A percentile compares a stretch with the other conserved stretches of the same genome.
These are phyloP conservation scores for Sporothrix humicola DNA, from an alignment of 2,329 filamentous ascomycete genomes.

Conservation along the genomic window DNA sequence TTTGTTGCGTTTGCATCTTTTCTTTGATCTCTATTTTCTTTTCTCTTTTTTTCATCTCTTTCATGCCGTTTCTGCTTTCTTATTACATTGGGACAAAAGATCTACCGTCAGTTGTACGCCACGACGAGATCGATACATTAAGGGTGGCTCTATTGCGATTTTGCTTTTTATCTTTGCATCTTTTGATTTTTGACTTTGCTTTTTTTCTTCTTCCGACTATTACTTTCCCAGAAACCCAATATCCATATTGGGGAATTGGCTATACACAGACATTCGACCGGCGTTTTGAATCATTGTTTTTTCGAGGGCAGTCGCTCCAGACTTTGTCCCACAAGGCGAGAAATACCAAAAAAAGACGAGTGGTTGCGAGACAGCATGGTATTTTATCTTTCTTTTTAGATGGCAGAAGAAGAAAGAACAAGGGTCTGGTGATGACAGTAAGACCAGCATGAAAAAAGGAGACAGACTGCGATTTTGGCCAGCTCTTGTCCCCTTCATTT, in stretches of 20 bases:
- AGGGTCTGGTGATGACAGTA: not conserved
- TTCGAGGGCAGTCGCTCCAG: not conserved
- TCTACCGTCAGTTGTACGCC: not conserved
- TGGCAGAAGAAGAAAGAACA: not conserved
- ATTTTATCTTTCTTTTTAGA: not conserved
- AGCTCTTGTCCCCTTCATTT: not conserved
- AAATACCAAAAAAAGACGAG: constrained; percentile 17
- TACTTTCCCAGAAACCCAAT: constrained; percentile 14
- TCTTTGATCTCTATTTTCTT: constrained; percentile 4
- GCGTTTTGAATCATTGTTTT: constrained; percentile 13
- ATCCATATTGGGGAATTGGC: constrained; percentile 12
- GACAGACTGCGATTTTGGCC: not conserved
- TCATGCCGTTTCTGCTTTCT: constrained; percentile 19
- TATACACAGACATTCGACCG: constrained; percentile 29
- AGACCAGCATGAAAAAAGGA: not conserved
- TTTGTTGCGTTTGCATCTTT: constrained; percentile 14
- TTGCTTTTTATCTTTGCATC: constrained; percentile 1
- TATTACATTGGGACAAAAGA: constrained; percentile 12
- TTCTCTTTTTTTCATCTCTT: not conserved
- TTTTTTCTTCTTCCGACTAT: constrained; percentile 6
- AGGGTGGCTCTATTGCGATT: constrained; percentile 18
- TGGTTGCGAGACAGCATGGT: not conserved
- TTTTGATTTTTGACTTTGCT: constrained; percentile 26
- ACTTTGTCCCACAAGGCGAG: not conserved
- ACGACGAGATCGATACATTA: constrained; percentile 17